Conservation (phyloP, 805 yeast genomes). For the Hanseniaspora lachancei region DNA sequence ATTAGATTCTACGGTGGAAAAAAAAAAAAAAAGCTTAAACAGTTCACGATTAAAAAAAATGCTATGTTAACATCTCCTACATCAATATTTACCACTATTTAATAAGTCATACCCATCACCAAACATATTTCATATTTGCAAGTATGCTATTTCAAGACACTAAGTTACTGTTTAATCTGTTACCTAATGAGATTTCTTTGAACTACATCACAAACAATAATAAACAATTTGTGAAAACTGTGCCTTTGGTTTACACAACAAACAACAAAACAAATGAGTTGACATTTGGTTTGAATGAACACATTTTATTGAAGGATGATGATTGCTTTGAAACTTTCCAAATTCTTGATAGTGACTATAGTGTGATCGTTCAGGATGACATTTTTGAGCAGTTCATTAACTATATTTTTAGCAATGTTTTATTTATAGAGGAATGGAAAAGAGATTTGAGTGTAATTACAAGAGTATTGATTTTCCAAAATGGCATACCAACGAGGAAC, state of each 20-base stretch:
- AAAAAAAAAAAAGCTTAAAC: too few relatives aligned
- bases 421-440: slow-evolving; percentile 3
- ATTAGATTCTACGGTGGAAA: too few relatives aligned
- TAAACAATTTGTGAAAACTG: slow-evolving; percentile 1
- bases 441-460: background rate
- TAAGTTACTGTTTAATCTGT: background rate
- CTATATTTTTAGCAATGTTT: background rate
- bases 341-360: background rate
- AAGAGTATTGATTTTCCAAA: background rate
- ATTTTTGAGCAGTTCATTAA: background rate
- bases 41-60: too few relatives aligned
- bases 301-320: background rate
- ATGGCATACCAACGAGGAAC: background rate
- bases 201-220: background rate
- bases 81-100: too few relatives aligned
- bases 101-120: too few relatives aligned
- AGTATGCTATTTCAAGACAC: background rate
- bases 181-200: background rate
- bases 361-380: background rate
- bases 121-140: too few relatives aligned
- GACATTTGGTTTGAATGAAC: background rate
- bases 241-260: slow-evolving; percentile 5
- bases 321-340: background rate
- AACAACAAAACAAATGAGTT: background rate
- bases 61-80: too few relatives aligned